A percentile compares a stretch with the other conserved stretches of the same genome.
Evolutionary conservation across 345 rosid genomes (phyloP).

Genomic region (Lumnitzera racemosa): DNA sequence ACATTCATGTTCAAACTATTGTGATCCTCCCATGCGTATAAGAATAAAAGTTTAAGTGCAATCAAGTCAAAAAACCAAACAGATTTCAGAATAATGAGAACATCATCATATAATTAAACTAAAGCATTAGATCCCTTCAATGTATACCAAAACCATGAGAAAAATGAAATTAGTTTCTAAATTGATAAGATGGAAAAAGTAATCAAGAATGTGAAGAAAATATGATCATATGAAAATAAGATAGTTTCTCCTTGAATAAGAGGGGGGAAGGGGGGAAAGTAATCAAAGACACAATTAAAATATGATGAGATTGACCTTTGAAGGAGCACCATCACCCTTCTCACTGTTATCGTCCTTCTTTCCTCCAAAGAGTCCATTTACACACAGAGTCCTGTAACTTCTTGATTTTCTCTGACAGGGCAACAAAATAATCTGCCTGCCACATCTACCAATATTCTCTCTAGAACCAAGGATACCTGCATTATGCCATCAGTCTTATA

Average conservation of each 20-base stretch:
- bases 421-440: constrained; percentile 22
- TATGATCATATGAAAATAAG: background rate
- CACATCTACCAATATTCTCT: constrained; percentile 27
- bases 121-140: no score
- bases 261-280: no score
- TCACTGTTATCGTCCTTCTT: constrained; percentile 55
- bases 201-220: background rate
- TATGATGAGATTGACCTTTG: constrained; percentile 41
- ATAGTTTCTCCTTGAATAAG: background rate
- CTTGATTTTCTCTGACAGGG: constrained; percentile 20
- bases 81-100: no score
- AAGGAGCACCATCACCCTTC: constrained; percentile 50
- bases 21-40: background rate
- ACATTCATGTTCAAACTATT: background rate
- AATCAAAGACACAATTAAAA: background rate
- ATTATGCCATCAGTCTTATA: constrained; percentile 7
- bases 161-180: no score
- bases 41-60: background rate
- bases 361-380: constrained; percentile 70
- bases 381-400: constrained; percentile 30
- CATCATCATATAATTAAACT: no score
- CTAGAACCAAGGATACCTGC: constrained; percentile 41
- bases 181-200: no score
- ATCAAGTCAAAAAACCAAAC: no score
- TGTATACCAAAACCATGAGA: no score